Evolutionary conservation across 164 flowering plant species (phyloP), one percentile per base, ranked within the genome.

Genomic region (Nymphaea thermarum): DNA sequence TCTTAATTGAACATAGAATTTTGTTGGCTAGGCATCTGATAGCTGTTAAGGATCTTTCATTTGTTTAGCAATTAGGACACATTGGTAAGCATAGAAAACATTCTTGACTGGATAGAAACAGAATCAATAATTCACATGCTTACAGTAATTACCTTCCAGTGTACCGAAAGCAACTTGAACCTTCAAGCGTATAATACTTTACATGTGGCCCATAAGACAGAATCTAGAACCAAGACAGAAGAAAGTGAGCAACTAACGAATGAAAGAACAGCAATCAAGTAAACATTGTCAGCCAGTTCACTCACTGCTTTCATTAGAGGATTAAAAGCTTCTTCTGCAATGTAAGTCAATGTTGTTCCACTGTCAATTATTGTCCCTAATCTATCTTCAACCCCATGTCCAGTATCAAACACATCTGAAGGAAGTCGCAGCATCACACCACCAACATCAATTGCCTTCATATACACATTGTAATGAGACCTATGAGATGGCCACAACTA

Each of bases 281-380:
- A 17, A 17, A 6, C n/a, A 62, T 2, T 10, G n/a, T 62, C n/a
- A 11, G 64, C 7, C n/a, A 8, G 8, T 15, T 68, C 6, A 47
- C 44, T 43, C 43, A 69, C 72, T 57, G 66, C 62, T 2, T 43
- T 53, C 41, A 88, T 73, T 45, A 94, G 43, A 64, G 82, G 77
- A 0, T 74, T 71, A 71, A 82, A 94, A 70, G 86, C 78, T 16
- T 42, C 76, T 8, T 73, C 75, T 41, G 97, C 90, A 75, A 94
- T 80, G 78, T 91, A 91, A 1, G 97, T 88, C 83, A 94, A 77
- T 42, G 98, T 94, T 73, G 97, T 90, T 62, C 98, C 98, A 74
- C 97, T 91, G 71, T 94, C 98, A 71, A 94, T 82, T 44, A 94
- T 85, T 51, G 97, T 80, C 67, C 89, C 91, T 73, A 71, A 81